phyloP scores from a whole-genome alignment of 352 stramenopile species.

The Globisporangium alternatum region DNA sequence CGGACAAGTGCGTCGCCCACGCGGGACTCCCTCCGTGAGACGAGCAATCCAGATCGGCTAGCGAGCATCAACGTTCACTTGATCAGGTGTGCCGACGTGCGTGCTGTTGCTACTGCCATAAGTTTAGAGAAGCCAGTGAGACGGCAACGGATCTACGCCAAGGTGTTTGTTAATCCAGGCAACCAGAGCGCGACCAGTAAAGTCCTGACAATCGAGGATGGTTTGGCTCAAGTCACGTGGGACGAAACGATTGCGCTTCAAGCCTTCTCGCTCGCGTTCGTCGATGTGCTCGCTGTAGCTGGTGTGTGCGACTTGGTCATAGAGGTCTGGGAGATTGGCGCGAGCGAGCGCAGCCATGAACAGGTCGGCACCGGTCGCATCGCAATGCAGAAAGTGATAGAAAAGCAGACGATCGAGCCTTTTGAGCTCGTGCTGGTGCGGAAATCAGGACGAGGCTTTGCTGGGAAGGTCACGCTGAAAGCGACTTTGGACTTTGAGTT shows the following conservation, averaged over 20 bases:
- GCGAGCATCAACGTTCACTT: neutral
- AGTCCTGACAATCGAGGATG: neutral
- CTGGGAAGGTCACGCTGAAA: slow-evolving; percentile 7
- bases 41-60: neutral
- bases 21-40: neutral
- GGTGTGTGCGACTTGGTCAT: slow-evolving; percentile 3
- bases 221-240: neutral
- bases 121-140: neutral
- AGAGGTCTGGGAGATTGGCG: slow-evolving; percentile 10
- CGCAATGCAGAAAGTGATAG: slow-evolving; percentile 1
- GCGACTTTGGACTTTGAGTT: neutral
- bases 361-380: slow-evolving; percentile 3
- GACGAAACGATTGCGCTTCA: neutral
- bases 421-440: neutral
- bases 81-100: neutral
- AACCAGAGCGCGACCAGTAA: slow-evolving; percentile 4
- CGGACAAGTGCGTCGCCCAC: neutral
- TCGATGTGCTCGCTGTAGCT: neutral
- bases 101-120: neutral
- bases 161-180: slow-evolving; percentile 6
- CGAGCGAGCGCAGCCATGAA: neutral
- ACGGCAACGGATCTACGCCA: slow-evolving; percentile 1
- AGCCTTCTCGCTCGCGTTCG: neutral
- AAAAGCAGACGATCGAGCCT: neutral
- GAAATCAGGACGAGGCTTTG: neutral